Base-by-base conservation (phyloP, 176 grass and related monocot species). In the Chrysopogon serrulatus region DNA sequence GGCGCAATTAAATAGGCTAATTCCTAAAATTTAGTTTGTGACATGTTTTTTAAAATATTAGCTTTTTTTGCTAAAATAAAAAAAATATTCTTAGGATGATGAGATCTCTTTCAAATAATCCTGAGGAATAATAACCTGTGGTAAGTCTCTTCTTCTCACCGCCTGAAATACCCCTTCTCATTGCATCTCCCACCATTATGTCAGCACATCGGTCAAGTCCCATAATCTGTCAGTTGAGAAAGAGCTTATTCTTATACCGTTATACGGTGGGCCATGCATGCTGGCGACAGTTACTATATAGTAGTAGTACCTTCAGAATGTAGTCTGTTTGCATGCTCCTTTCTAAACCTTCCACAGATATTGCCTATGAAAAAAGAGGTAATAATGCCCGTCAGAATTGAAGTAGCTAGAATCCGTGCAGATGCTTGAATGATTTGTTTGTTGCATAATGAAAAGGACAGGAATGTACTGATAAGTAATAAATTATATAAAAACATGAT, bases 141-240 rank as follows among this genome's bases (percentile, higher is more conserved):
- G 90, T 94, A 71, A 98, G 84, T 86, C 92, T 88, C 84, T 86
- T 98, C 92, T 93, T 98, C 82, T 98, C 92, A 86, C 90, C 92
- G 5, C 92, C 90, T 71, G 95, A 98, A 84, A 98, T 98, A 65
- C 95, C 92, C 79, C 90, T 93, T 84, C 81, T 91, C 95, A 98
- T 93, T 35, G 84, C 86, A 91, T 98, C 86, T 34, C 92, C 95
- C 54, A 91, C 88, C 27, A 79, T 82, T 85, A 86, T 89, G 74
- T 98, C 84, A 43, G 92, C 84, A 4, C 95, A 98, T 70, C 82
- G 84, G 88, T 92, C 95, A 70, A 98, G 82, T 81, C 95, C 95
- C 90, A 98, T 94, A 83, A 98, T 98, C 95, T 98, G 75, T 41
- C 33, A 77, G n/a, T 33, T 16, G 7, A 66, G 28, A 66, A 74